A percentile compares a stretch with the other conserved stretches of the same genome.
Conservation (phyloP, 2,329 filamentous ascomycete genomes). For the Curvularia spicifera region DNA sequence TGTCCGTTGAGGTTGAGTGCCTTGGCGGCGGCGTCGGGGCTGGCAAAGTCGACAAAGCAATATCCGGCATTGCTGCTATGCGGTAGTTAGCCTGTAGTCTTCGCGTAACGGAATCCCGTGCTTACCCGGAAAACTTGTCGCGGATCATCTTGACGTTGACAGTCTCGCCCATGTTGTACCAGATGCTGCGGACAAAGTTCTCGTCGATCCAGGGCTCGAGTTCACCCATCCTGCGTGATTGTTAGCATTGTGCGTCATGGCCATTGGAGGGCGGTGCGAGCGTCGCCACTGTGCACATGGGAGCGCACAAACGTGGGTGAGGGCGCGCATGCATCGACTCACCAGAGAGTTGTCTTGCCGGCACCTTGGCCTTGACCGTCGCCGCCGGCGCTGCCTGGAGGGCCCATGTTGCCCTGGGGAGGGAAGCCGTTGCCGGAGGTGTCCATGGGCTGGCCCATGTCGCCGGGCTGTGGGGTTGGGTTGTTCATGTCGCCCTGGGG, state of each 20-base stretch:
- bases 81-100: slow-evolving; percentile 41
- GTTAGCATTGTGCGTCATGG: slow-evolving; percentile 29
- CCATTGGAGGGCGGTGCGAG: too few species aligned
- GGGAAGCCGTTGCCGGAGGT: slow-evolving; percentile 59
- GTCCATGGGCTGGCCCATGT: slow-evolving; percentile 65
- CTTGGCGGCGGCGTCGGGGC: slow-evolving; percentile 84
- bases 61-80: slow-evolving; percentile 96
- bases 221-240: slow-evolving; percentile 85
- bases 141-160: slow-evolving; percentile 99
- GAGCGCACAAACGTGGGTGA: background rate
- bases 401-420: slow-evolving; percentile 55
- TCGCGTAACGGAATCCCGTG: slow-evolving; percentile 21
- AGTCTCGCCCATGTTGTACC: slow-evolving; percentile 88
- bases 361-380: slow-evolving; percentile 51
- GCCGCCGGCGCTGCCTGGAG: slow-evolving; percentile 46
- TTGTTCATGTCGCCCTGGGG: slow-evolving; percentile 60
- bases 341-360: slow-evolving; percentile 62
- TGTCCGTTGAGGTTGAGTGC: slow-evolving; percentile 88
- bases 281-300: background rate
- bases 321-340: slow-evolving; percentile 32
- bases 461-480: slow-evolving; percentile 53
- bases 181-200: slow-evolving; percentile 95
- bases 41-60: slow-evolving; percentile 94
- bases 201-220: slow-evolving; percentile 99
- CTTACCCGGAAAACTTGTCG: slow-evolving; percentile 96